Evolutionary conservation across 768 basidiomycete genomes (phyloP), one percentile per base, ranked within the genome.

Genomic region (Hericium rajendrae): DNA sequence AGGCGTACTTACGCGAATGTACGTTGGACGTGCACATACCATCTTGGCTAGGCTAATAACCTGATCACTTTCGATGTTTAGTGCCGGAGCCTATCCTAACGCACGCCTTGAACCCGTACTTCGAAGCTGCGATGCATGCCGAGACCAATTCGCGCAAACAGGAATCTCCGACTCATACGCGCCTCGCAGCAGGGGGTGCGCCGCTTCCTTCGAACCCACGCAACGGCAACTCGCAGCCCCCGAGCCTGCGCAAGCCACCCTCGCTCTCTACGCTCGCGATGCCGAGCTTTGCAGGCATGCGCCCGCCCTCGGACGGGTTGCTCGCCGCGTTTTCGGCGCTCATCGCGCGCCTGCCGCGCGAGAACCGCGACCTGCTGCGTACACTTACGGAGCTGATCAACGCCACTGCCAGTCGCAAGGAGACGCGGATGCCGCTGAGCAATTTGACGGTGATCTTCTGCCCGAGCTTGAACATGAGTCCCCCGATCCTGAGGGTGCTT

Each of bases 1-100:
- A 95, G 70, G 86, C 91, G 1, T 97, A 84, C 69, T 75, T 97
- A 46, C 86, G 94, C 57, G 93, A 97, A 79, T 74, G 94, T 95
- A 72, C 75, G 94, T 78, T 9, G 32, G 2, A 8, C 32, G 32
- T 32, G 32, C 6, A 13, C 38, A 37, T 51, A 38, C 64, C 53
- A n/a, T 56, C 16, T 24, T 37, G 26, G 49, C 16, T 28, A 16
- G 18, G 28, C 37, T 38, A 60, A 32, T 55, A 57, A 56, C 4
- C 16, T 51, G 51, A 37, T 32, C 9, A 8, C 5, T 32, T 32
- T 32, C 8, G 32, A 32, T 32, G 24, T 55, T n/a, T 63, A 97
- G 94, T 97, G 40, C 94, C 93, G 1, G 87, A 91, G 59, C 84
- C 87, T 0, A 84, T 97, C 52, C 71, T 97, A 59, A 97, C 94